These are phyloP conservation scores for Fraxinus latifolia DNA, from an alignment of 305 asterid genomes.

Conservation along the genomic window DNA sequence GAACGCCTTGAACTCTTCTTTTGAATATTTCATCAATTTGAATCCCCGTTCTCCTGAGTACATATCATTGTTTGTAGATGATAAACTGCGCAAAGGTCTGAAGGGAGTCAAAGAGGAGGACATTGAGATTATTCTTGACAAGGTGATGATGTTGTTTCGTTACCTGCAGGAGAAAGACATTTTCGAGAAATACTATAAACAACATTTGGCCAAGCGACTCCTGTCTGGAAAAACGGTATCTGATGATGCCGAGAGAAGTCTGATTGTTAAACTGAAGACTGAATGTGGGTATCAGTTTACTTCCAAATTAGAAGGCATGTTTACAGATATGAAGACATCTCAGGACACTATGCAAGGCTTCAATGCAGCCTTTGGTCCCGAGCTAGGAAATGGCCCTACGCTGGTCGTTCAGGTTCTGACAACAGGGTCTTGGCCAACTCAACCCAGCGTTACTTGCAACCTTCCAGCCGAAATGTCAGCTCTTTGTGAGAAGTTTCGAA, in stretches of 20 bases:
- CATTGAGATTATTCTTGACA: slow-evolving; percentile 44
- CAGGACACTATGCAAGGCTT: slow-evolving; percentile 55
- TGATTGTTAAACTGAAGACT: slow-evolving; percentile 53
- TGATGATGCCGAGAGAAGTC: slow-evolving; percentile 53
- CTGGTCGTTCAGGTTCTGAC: slow-evolving; percentile 53
- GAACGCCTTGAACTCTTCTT: slow-evolving; percentile 49
- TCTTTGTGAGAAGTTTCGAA: slow-evolving; percentile 45
- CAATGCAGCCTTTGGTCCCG: slow-evolving; percentile 29
- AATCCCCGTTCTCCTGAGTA: slow-evolving; percentile 52
- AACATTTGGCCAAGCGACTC: slow-evolving; percentile 54
- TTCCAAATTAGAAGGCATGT: slow-evolving; percentile 58
- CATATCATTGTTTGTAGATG: slow-evolving; percentile 51
- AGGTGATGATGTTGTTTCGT: slow-evolving; percentile 55
- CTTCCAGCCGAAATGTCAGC: slow-evolving; percentile 42
- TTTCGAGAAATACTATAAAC: slow-evolving; percentile 55
- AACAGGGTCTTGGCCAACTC: slow-evolving; percentile 59
- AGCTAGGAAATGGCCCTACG: slow-evolving; percentile 34
- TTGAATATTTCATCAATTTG: slow-evolving; percentile 48
- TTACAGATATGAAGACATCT: slow-evolving; percentile 58
- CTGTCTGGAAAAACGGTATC: slow-evolving; percentile 47
- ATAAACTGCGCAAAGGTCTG: slow-evolving; percentile 46
- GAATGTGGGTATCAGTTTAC: slow-evolving; percentile 60
- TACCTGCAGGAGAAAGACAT: slow-evolving; percentile 62
- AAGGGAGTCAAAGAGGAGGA: slow-evolving; percentile 58
- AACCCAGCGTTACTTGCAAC: slow-evolving; percentile 43